Base-by-base conservation (phyloP, 805 yeast species). In the Monosporozyma solicola region DNA sequence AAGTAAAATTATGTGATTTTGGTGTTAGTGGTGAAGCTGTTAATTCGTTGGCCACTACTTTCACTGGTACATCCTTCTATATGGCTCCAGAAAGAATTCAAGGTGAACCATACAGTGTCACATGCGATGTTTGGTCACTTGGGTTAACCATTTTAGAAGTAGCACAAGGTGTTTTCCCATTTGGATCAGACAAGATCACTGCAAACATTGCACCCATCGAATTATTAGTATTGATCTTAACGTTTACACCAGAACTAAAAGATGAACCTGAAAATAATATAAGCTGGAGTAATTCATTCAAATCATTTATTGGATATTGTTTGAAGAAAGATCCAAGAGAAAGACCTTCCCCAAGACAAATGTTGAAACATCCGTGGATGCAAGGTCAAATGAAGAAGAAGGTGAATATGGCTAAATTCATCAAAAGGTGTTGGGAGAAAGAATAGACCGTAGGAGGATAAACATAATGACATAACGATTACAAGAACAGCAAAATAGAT, bases 51-150 rank as follows among this genome's bases (percentile, higher is more conserved):
- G 98, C 98, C 1, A 88, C 96, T 1, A 94, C 99, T 0, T 94
- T 91, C 65, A 94, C 97, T 0, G 99, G 99, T 2, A 94, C 99
- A 0, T 91, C 96, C 10, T 92, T 88, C 66, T 94, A 94, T 69
- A 94, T 94, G 99, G 98, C 99, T 0, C 99, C 99, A 0, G 99
- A 94, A 69, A 78, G 99, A 61, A 92, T 94, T 50, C 87, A 87
- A 72, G 97, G 97, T 31, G 92, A 89, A 64, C 94, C 97, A 1
- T 94, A 94, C 65, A 85, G 96, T 10, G 97, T 92, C 3, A 87
- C 96, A 3, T 84, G 95, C 61, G 99, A 94, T 66, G 92, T 94
- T 15, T 94, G 99, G 99, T 90, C 97, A 1, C 71, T 94, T 33
- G 99, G 99, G 0, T 74, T 94, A 54, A 91, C 98, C 1, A 72